Conservation (phyloP, 805 yeast genomes). For the Saturnispora quitensis region DNA sequence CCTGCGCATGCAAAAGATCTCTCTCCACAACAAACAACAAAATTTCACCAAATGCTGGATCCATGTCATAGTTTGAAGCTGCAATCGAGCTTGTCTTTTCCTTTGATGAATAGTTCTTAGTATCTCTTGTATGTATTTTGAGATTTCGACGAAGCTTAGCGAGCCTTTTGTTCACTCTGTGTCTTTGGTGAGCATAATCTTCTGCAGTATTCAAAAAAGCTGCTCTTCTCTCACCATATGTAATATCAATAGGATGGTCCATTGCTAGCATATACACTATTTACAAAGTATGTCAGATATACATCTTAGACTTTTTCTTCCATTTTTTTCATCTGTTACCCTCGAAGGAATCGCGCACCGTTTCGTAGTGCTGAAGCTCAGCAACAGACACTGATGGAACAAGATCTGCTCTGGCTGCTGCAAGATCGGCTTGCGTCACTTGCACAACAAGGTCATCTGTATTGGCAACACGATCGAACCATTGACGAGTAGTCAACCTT, state of each 20-base stretch:
- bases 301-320: background rate
- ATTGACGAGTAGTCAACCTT: conserved; percentile 60
- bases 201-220: conserved; percentile 56
- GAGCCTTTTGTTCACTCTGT: conserved; percentile 48
- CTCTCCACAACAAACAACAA: conserved; percentile 69
- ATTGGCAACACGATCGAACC: conserved; percentile 80
- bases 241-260: conserved; percentile 39
- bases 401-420: conserved; percentile 62
- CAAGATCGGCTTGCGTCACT: conserved; percentile 67
- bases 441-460: conserved; percentile 56
- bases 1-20: conserved; percentile 60
- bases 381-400: conserved; percentile 82
- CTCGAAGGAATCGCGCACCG: conserved; percentile 76
- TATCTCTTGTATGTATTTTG: conserved; percentile 54
- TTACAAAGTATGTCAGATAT: background rate
- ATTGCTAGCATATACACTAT: conserved; percentile 15
- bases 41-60: conserved; percentile 47
- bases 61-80: conserved; percentile 39
- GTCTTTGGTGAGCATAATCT: conserved; percentile 65
- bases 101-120: conserved; percentile 48
- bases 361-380: conserved; percentile 73
- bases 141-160: conserved; percentile 58
- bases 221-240: conserved; percentile 49
- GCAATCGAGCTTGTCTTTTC: conserved; percentile 39
- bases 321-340: background rate